These are phyloP conservation scores for Debaryomycetaceae sp. DNA, from an alignment of 1,139 yeast genomes.

Conservation along the genomic window DNA sequence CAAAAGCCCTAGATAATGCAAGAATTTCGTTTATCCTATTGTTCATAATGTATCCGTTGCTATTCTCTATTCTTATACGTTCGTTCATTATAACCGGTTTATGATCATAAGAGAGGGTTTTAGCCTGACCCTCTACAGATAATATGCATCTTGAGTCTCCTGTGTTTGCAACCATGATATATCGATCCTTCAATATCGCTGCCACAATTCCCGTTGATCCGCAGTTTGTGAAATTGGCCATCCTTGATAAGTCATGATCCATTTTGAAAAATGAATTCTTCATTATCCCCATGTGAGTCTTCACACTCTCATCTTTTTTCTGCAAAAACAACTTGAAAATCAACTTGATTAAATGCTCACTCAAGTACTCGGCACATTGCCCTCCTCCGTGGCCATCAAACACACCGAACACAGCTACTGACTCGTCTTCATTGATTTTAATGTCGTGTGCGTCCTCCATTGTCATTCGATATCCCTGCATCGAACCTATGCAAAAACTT, in stretches of 20 bases:
- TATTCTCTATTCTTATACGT: conserved; percentile 64
- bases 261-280: conserved; percentile 55
- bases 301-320: conserved; percentile 4
- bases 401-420: conserved; percentile 62
- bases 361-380: conserved; percentile 53
- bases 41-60: conserved; percentile 67
- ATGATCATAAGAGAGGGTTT: conserved; percentile 69
- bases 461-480: conserved; percentile 74
- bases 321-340: conserved; percentile 28
- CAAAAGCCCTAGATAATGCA: conserved; percentile 74
- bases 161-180: conserved; percentile 59
- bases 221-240: conserved; percentile 43
- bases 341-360: conserved; percentile 37
- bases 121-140: conserved; percentile 48
- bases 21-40: conserved; percentile 71
- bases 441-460: conserved; percentile 77
- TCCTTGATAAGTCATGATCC: conserved; percentile 51
- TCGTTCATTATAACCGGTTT: conserved; percentile 79
- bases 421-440: conserved; percentile 37
- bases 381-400: conserved; percentile 84
- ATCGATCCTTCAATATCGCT: conserved; percentile 46
- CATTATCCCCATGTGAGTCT: conserved; percentile 29
- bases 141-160: conserved; percentile 74
- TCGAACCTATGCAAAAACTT: conserved; percentile 64
- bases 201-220: conserved; percentile 71